These are phyloP conservation scores for Nicotiana otophora DNA, from an alignment of 257 asterid species.

Conservation along the genomic window DNA sequence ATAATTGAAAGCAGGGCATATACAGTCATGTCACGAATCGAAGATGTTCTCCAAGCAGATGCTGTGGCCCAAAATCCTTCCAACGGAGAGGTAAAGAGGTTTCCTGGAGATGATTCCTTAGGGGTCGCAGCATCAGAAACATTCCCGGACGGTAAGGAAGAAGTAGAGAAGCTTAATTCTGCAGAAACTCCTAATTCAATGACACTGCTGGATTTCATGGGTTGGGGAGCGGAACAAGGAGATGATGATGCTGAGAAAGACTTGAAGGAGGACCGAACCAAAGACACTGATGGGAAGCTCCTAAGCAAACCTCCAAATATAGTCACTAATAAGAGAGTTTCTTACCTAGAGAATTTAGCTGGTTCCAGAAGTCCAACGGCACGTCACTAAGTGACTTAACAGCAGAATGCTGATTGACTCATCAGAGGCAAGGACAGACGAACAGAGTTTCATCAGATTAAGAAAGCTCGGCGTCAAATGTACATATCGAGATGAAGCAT, in stretches of 20 bases:
- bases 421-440: constrained; percentile 18
- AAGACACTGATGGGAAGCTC: constrained; percentile 14
- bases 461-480: constrained; percentile 15
- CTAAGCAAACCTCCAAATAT: constrained; percentile 32
- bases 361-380: constrained; percentile 78
- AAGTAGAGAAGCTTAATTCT: constrained; percentile 30
- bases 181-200: constrained; percentile 33
- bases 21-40: constrained; percentile 73
- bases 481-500: constrained; percentile 17
- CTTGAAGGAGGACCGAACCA: constrained; percentile 11
- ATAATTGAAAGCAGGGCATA: constrained; percentile 72
- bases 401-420: constrained; percentile 11
- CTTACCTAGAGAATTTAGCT: constrained; percentile 52
- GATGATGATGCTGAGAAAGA: constrained; percentile 31
- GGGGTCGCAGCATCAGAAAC: neutral
- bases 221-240: constrained; percentile 35
- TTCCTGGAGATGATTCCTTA: constrained; percentile 18
- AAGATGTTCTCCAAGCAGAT: constrained; percentile 72
- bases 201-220: constrained; percentile 49
- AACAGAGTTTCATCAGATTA: constrained; percentile 12
- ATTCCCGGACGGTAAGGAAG: constrained; percentile 27
- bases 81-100: constrained; percentile 30
- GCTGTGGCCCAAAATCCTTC: constrained; percentile 39
- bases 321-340: constrained; percentile 42
- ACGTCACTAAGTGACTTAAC: constrained; percentile 46